These are phyloP conservation scores for Heritiera fomes DNA, from an alignment of 345 rosid species.

Conservation along the genomic window DNA sequence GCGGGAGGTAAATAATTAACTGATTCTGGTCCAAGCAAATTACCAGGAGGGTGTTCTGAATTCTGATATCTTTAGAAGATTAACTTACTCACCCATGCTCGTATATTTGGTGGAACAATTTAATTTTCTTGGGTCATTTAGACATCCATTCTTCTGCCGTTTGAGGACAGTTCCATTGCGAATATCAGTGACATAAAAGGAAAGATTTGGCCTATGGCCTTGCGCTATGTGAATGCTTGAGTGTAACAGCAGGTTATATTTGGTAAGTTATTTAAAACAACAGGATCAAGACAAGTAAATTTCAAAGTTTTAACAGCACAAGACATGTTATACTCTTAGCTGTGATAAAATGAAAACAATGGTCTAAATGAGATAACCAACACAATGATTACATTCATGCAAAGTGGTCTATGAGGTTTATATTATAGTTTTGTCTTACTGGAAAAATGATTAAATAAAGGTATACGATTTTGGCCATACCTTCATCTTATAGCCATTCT, in stretches of 20 bases:
- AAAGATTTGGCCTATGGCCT: not conserved
- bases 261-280: not conserved
- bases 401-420: not conserved
- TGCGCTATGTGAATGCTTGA: not conserved
- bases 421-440: not conserved
- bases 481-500: constrained; percentile 98
- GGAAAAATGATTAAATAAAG: not conserved
- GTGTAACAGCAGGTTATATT: not conserved
- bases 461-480: constrained; percentile 30
- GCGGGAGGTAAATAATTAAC: too few relatives aligned
- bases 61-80: too few relatives aligned
- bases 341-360: not conserved
- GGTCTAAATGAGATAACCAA: not conserved
- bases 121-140: not conserved
- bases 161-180: not conserved
- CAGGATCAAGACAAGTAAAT: not conserved
- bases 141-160: not conserved
- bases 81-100: not conserved
- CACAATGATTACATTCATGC: not conserved
- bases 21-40: not conserved
- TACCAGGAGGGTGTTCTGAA: not conserved
- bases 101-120: not conserved
- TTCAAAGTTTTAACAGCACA: not conserved
- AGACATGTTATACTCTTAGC: not conserved
- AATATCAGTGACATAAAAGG: not conserved